Evolutionary conservation across 305 asterid species (phyloP), one percentile per base, ranked within the genome.

Genomic region (Ilex paraguariensis): DNA sequence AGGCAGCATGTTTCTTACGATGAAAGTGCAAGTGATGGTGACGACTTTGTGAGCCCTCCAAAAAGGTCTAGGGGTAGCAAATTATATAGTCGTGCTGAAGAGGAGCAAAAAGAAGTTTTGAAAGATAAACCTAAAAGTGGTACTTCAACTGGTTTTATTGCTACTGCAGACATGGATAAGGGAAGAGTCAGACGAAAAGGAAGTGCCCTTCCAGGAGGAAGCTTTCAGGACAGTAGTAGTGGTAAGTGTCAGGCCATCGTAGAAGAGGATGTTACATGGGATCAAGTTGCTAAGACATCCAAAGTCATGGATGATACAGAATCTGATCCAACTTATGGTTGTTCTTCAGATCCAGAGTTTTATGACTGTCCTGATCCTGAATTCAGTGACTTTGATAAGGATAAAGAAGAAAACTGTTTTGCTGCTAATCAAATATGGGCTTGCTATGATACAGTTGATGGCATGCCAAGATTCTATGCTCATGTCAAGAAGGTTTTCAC

Each of bases 391-490:
- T 91, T 91, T 49, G 95, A 84, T 14, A 80, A 71, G 65, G 65
- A 61, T 50, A 81, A 82, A 51, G 87, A 74, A 53, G 80, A 77
- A 54, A 67, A 66, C 55, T 53, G 70, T 49, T 88, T 91, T 73
- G 70, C 66, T 54, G 83, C 68, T 62, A 73, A 67, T 75, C 96
- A 88, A 66, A 73, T 80, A 77, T 91, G 98, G 98, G 96, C 98
- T 65, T 84, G 83, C 62, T 91, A 84, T 63, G 96, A 82, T 64
- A 50, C 81, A 65, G 56, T 60, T 51, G 94, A 91, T 69, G 76
- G 87, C 66, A 83, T 91, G 98, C 98, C 98, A 58, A 84, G 98
- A 74, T 91, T 66, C 75, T 84, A 91, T 55, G 96, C 95, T 7
- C 82, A 66, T 70, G 87, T 88, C 66, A 78, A 56, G 67, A 80